A percentile compares a stretch with the other conserved stretches of the same genome.
phyloP scores from a whole-genome alignment of 306 rosid genomes.

The Trifolium subterraneum region DNA sequence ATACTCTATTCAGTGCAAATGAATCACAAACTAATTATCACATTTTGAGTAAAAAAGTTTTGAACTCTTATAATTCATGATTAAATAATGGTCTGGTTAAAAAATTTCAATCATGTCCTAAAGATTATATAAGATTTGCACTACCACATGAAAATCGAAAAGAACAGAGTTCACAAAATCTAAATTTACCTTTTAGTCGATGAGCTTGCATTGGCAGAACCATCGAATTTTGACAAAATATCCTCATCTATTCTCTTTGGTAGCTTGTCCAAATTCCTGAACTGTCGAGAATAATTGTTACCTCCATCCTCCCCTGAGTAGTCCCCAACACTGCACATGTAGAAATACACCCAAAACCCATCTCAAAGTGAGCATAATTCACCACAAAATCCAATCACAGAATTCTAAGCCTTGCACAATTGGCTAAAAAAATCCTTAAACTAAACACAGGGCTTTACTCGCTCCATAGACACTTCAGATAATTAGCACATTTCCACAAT shows the following conservation, averaged over 20 bases:
- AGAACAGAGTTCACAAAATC: background rate
- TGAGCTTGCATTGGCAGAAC: constrained; percentile 51
- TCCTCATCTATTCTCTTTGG: constrained; percentile 55
- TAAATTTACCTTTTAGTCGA: constrained; percentile 62
- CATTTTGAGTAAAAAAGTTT: too few species aligned
- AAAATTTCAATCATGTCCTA: constrained; percentile 18
- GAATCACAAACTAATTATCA: too few species aligned
- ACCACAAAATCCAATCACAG: constrained; percentile 21
- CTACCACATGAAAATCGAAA: constrained; percentile 12
- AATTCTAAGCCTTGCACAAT: background rate
- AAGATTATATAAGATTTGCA: background rate
- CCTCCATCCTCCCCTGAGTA: constrained; percentile 62
- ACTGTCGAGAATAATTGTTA: constrained; percentile 67
- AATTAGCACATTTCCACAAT: constrained; percentile 12
- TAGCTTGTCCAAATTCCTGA: constrained; percentile 70
- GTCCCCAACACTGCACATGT: constrained; percentile 64
- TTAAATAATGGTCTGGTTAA: background rate
- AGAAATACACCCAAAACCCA: constrained; percentile 16
- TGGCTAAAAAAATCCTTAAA: background rate
- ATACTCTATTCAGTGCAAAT: too few species aligned
- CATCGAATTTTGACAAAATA: constrained; percentile 65
- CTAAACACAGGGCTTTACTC: too few species aligned
- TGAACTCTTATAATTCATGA: background rate
- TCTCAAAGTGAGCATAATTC: constrained; percentile 12
- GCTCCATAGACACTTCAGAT: too few species aligned